Conservation (phyloP, 768 basidiomycete genomes). For the Myochromella boudieri region DNA sequence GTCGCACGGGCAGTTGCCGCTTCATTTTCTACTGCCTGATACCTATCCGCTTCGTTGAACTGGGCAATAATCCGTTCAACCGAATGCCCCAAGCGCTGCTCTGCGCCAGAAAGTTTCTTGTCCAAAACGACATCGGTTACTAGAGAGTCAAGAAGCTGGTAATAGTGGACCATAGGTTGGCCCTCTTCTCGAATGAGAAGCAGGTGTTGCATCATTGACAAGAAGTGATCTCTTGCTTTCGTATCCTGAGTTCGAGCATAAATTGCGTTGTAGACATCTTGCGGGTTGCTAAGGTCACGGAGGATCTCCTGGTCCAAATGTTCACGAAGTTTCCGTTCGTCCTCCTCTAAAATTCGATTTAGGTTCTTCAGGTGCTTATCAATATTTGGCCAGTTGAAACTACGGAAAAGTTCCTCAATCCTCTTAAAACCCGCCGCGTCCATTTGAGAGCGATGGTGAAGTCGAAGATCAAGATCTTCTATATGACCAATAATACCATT, state of each 20-base stretch:
- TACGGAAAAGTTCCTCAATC: constrained; percentile 68
- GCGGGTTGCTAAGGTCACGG: constrained; percentile 72
- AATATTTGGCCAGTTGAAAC: constrained; percentile 62
- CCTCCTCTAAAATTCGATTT: constrained; percentile 63
- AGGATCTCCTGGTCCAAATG: constrained; percentile 77
- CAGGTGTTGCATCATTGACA: constrained; percentile 93
- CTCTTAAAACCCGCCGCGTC: constrained; percentile 79
- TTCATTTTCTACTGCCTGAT: constrained; percentile 78
- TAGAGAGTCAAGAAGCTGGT: constrained; percentile 86
- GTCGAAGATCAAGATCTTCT: constrained; percentile 80
- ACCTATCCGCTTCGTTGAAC: constrained; percentile 87
- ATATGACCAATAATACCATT: constrained; percentile 61
- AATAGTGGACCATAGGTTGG: constrained; percentile 81
- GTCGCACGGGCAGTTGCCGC: constrained; percentile 64
- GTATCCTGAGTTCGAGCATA: constrained; percentile 74
- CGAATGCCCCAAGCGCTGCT: constrained; percentile 83
- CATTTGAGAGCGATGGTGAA: constrained; percentile 89
- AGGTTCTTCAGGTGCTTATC: constrained; percentile 67
- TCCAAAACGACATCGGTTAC: constrained; percentile 92
- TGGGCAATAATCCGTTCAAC: constrained; percentile 87
- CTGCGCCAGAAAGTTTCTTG: constrained; percentile 82
- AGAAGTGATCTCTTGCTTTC: constrained; percentile 79
- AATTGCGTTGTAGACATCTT: constrained; percentile 86
- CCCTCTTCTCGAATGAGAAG: constrained; percentile 89
- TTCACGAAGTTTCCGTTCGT: constrained; percentile 71